phyloP scores from a whole-genome alignment of 2,329 filamentous ascomycete genomes.

The Alternaria tenuissima region DNA sequence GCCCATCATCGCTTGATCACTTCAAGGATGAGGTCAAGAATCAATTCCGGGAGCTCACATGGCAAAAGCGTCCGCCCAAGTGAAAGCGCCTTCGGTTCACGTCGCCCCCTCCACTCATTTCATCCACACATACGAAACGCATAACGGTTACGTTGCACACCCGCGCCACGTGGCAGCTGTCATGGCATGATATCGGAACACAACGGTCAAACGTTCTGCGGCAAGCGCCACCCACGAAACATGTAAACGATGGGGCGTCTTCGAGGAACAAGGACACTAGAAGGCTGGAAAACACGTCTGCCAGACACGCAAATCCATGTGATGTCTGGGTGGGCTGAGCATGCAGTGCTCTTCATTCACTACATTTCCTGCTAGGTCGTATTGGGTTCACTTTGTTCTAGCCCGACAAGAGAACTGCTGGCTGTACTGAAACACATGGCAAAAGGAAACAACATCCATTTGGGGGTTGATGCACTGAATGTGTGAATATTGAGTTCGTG shows the following conservation, averaged over 20 bases:
- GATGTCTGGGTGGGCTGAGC: too few relatives aligned
- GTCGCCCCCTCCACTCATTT: slow-evolving; percentile 4
- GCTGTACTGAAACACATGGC: background rate
- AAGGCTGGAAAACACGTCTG: background rate
- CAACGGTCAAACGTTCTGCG: background rate
- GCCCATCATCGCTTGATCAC: slow-evolving; percentile 57
- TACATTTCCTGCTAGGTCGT: background rate
- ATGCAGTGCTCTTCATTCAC: too few relatives aligned
- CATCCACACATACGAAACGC: background rate
- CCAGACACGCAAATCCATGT: background rate
- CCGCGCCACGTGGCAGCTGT: background rate
- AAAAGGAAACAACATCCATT: background rate
- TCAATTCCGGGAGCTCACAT: slow-evolving; percentile 53
- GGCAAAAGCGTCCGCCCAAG: slow-evolving; percentile 46
- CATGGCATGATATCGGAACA: background rate
- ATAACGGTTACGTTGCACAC: background rate
- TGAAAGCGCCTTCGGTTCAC: slow-evolving; percentile 15
- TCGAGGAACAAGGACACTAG: background rate
- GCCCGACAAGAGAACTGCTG: background rate
- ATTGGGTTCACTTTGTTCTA: background rate
- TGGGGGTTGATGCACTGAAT: background rate
- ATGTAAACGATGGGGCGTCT: background rate
- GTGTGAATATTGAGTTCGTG: background rate
- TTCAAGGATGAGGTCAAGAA: slow-evolving; percentile 63
- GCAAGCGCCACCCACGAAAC: background rate